Evolutionary conservation across 2,329 filamentous ascomycete species (phyloP), one percentile per base, ranked within the genome.

Genomic region (Beauveria caledonica): DNA sequence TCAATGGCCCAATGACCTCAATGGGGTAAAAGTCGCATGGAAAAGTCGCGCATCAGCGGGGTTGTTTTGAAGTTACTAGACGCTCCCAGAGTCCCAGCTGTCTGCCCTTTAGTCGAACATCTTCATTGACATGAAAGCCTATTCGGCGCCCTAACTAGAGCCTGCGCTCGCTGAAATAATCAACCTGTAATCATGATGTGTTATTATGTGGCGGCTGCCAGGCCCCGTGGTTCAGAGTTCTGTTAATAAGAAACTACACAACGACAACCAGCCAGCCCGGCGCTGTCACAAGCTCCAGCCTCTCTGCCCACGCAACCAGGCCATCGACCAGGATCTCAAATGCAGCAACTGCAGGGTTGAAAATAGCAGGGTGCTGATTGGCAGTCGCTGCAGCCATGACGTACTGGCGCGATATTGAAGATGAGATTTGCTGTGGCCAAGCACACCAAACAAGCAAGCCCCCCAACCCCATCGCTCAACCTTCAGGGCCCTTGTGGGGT

Each of bases 371-470:
- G n/a, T 36, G 25, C 17, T 61, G 60, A 61, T 61, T 61, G 53
- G 60, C 29, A 53, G 46, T 9, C 17, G 21, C 21, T 46, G 44
- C 44, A 44, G 60, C 54, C 53, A 61, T 61, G 60, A 58, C 53
- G 54, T 61, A 51, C 23, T n/a, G 17, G 25, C 25, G 40, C 40
- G 27, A 61, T 39, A 45, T 51, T 53, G 54, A 3, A 61, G 60
- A 61, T 61, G 53, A 58, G 60, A 61, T 61, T 61, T 58, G 54
- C 58, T 54, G 50, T 55, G 21, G 40, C 33, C 51, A 60, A 45
- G 40, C 56, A 23, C n/a, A 27, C 25, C 25, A 36, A 36, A 5
- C 11, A 23, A 23, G 23, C 23, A n/a, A n/a, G n/a, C n/a, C n/a
- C n/a, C n/a, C n/a, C n/a, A n/a, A n/a, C 33, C 46, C 56, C 39